Evolutionary conservation across 768 basidiomycete genomes (phyloP), one percentile per base, ranked within the genome.

Genomic region (Pulveroboletus sp.): DNA sequence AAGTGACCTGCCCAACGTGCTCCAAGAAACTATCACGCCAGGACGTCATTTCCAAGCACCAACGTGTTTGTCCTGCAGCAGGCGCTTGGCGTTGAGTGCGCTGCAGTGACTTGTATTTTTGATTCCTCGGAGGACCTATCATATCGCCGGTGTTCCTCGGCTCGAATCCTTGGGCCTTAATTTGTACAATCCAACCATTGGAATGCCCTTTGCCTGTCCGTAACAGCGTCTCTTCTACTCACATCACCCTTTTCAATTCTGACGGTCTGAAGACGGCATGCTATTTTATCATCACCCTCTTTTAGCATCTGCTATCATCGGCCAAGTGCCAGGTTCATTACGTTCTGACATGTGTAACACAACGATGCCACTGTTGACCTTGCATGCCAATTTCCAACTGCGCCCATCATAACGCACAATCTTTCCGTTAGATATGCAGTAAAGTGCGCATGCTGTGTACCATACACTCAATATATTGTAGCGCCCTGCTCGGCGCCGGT

Each of bases 41-140:
- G 24, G 62, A 63, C 31, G 62, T 63, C 20, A 57, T 63, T 47
- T 55, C 58, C 45, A 63, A 63, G 30, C 62, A 63, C 23, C 60
- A 50, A 24, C 63, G 60, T 11, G 49, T 60, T 22, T 63, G 62
- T 30, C 63, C 60, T 24, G 60, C 52, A 12, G 57, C 60, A 30
- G 36, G 46, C 30, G 42, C 43, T 37, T 39, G 51, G 55, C 43
- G 51, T 36, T 57, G 36, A 60, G 47, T 30, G 29, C 31, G 35
- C 30, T 32, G 46, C 40, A 20, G 2, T 31, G 9, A 41, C 29
- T 3, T 24, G 13, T 31, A 14, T 36, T 36, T 41, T 40, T 22
- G 13, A 24, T 55, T 24, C 45, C 31, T 53, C 3, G 26, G 2
- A 35, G 17, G 20, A n/a, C 27, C 23, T 20, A 34, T 12, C 6